Evolutionary conservation across 202 grass and related monocot genomes (phyloP), one percentile per base, ranked within the genome.

Genomic region (Digitaria exilis): DNA sequence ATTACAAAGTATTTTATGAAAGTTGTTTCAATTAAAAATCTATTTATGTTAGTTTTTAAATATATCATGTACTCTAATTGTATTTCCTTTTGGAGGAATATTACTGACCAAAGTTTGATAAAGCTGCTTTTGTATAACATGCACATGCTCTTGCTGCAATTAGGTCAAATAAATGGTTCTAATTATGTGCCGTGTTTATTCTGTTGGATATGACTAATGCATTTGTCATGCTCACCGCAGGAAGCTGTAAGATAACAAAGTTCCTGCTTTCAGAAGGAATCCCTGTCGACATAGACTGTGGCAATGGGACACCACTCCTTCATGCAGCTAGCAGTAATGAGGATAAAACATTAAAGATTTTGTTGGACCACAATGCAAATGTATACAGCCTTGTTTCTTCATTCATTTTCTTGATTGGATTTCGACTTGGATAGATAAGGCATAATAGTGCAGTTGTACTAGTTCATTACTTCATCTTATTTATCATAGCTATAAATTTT

Each of bases 281-380:
- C 49, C 76, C 84, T 65, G 84, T 80, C 0, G 84, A 80, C 57
- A 80, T 80, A 65, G 84, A 85, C 44, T 72, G 5, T 65, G 84
- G 76, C 22, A 18, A 9, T 85, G 76, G 84, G 25, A 72, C 84
- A 30, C 45, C 76, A 65, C 84, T 85, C 32, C 65, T 7, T 43
- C 49, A 65, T 9, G 76, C 76, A 73, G 45, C 57, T 65, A 55
- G 13, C 49, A 80, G 65, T 65, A 67, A 34, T 18, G 12, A 80
- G 35, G 67, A 80, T 24, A 80, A 85, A 67, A 80, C 67, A 9
- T 0, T 79, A 57, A 85, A 85, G 84, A 73, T 85, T 80, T 85
- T 85, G 18, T 17, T 80, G 69, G 69, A 86, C 25, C 77, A 86
- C 77, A 26, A 80, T 0, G 76, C 76, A 80, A 45, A 86, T 80